Evolutionary conservation across 371 early-diverging fungal species (phyloP).

Genomic region (Globomyces sp.): DNA sequence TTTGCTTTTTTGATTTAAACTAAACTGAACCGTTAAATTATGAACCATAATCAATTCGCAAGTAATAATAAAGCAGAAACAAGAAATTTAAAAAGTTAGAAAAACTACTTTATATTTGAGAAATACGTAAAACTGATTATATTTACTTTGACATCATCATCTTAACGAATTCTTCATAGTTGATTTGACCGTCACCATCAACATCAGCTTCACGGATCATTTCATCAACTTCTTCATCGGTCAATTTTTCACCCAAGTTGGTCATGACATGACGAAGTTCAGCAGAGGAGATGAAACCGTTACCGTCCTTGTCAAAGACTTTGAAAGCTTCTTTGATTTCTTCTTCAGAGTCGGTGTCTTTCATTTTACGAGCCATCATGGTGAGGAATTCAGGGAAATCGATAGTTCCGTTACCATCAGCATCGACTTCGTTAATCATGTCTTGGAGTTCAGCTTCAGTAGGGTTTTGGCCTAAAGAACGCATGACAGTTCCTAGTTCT

Average conservation of each 20-base stretch:
- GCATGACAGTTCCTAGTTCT: constrained; percentile 85
- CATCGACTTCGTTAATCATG: constrained; percentile 84
- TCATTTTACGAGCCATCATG: constrained; percentile 80
- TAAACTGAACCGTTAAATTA: too few species aligned
- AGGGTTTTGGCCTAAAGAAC: constrained; percentile 72
- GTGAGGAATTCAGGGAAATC: constrained; percentile 89
- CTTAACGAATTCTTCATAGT: constrained; percentile 91
- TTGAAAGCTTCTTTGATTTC: constrained; percentile 96
- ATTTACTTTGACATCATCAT: constrained; percentile 58
- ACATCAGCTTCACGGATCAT: constrained; percentile 62
- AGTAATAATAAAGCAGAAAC: too few species aligned
- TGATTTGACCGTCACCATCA: constrained; percentile 56
- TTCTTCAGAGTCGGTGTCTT: constrained; percentile 71
- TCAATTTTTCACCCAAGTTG: constrained; percentile 91
- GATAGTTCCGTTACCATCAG: constrained; percentile 85
- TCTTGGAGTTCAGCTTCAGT: constrained; percentile 53
- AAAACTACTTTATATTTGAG: too few species aligned
- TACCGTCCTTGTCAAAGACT: constrained; percentile 95
- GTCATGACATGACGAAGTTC: constrained; percentile 95
- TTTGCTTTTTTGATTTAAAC: too few species aligned
- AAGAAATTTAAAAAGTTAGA: too few species aligned
- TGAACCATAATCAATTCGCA: too few species aligned
- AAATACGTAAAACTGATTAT: too few species aligned
- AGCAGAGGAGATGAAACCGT: constrained; percentile 86
- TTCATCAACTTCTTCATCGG: constrained; percentile 91